Base-by-base conservation (phyloP, 2,329 filamentous ascomycete species). In the Capronia epimyces region DNA sequence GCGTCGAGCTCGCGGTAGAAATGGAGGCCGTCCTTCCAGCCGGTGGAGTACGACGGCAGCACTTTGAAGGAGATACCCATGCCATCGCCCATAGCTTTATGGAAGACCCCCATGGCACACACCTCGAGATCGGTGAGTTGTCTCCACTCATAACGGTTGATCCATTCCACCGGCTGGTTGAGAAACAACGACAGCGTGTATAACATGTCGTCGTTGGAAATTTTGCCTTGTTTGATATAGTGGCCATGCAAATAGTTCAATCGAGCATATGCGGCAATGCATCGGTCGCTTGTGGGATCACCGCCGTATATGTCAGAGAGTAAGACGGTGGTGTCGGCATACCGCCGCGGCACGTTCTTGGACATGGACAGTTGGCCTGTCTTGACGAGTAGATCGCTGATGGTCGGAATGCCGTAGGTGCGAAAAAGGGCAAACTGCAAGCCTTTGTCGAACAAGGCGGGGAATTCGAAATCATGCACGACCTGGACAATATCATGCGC, bases 61-160 rank as follows among this genome's bases (percentile, higher is more conserved):
- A 36, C 42, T 1, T 65, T 62, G 39, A 67, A 75, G 0, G 66
- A 62, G 46, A 87, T 85, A 0, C 73, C 74, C 83, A 87, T 86
- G 57, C 78, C 76, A 49, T 86, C 79, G n/a, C 82, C 84, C 32
- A 87, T 71, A 47, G 71, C 69, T 63, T 83, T 83, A 82, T 82
- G 86, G 60, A 83, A 78, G 1, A 77, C 78, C 16, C 76, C 79
- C 32, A 81, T 65, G 1, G 82, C 83, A 55, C 80, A 83, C 2
- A 57, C 65, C 66, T 90, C 87, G 67, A 89, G 73, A 0, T 83
- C 78, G 13, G 76, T 83, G 18, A 87, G 65, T 3, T 69, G 32
- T 1, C 87, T 78, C 86, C 86, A 91, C 64, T 91, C 87, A 60
- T 81, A 86, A 4, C 69, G 69, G 3, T 74, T 65, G 25, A 86